phyloP scores from a whole-genome alignment of 164 flowering plant genomes.

The Stephania cephalantha region DNA sequence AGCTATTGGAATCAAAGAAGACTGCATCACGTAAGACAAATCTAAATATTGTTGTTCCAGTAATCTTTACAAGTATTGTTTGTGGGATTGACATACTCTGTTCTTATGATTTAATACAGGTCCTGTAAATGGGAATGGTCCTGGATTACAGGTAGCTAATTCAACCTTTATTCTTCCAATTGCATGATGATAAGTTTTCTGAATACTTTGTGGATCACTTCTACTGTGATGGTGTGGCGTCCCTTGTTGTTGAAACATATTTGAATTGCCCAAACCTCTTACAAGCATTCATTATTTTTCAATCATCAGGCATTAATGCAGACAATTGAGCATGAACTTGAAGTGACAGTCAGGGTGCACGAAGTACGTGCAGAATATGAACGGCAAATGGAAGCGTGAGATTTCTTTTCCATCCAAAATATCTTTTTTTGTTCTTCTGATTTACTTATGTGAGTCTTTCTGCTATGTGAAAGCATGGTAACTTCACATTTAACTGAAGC shows the following conservation, averaged over 20 bases:
- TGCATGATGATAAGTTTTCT: background rate
- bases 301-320: conserved; percentile 67
- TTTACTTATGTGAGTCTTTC: background rate
- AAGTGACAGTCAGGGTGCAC: conserved; percentile 79
- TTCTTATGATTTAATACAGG: conserved; percentile 27
- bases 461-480: background rate
- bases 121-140: conserved; percentile 52
- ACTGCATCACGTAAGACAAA: conserved; percentile 59
- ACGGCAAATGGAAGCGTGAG: conserved; percentile 90
- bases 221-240: background rate
- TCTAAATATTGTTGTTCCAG: conserved; percentile 1
- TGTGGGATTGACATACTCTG: background rate
- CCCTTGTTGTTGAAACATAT: background rate
- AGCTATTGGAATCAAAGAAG: conserved; percentile 79
- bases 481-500: background rate
- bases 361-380: conserved; percentile 91
- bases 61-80: background rate
- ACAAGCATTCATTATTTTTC: conserved; percentile 8
- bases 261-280: background rate
- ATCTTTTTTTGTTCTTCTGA: background rate
- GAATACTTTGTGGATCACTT: background rate
- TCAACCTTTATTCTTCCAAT: background rate
- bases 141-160: conserved; percentile 67
- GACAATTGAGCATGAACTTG: conserved; percentile 90
- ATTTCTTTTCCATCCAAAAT: background rate